Conservation (phyloP, 768 basidiomycete species). For the Mycena crocata region DNA sequence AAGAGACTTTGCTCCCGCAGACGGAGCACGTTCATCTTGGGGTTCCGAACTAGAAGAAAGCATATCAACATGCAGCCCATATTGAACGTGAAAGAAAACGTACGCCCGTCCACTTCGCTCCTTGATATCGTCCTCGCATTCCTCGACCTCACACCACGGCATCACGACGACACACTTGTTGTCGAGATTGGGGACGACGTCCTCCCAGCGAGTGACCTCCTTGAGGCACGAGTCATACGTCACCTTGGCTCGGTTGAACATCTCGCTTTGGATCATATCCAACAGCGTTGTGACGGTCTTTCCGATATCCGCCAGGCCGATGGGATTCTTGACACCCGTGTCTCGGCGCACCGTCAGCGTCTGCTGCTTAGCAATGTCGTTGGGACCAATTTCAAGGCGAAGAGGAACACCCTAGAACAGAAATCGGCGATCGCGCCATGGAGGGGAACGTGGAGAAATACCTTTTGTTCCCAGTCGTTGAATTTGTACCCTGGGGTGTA, state of each 20-base stretch:
- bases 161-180: slow-evolving; percentile 87
- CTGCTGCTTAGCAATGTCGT: slow-evolving; percentile 86
- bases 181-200: slow-evolving; percentile 92
- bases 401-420: slow-evolving; percentile 89
- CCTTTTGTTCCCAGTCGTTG: slow-evolving; percentile 99
- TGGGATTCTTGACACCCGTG: slow-evolving; percentile 58
- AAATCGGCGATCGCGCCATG: slow-evolving; percentile 9
- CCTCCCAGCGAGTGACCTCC: slow-evolving; percentile 87
- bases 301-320: slow-evolving; percentile 55
- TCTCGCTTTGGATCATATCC: slow-evolving; percentile 88
- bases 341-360: slow-evolving; percentile 87
- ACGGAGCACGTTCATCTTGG: slow-evolving; percentile 94
- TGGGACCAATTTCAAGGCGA: slow-evolving; percentile 96
- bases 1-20: slow-evolving; percentile 96
- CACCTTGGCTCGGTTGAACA: slow-evolving; percentile 84
- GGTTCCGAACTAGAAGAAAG: slow-evolving; percentile 73
- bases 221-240: slow-evolving; percentile 78
- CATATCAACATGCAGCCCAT: slow-evolving; percentile 16
- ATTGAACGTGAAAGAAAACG: slow-evolving; percentile 43
- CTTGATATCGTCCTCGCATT: slow-evolving; percentile 98
- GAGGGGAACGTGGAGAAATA: slow-evolving; percentile 40
- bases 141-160: slow-evolving; percentile 95
- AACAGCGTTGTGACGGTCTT: slow-evolving; percentile 74
- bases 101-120: slow-evolving; percentile 89
- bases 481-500: slow-evolving; percentile 99